Conservation (phyloP, 2,329 filamentous ascomycete genomes). For the Chrysosporium queenslandicum region DNA sequence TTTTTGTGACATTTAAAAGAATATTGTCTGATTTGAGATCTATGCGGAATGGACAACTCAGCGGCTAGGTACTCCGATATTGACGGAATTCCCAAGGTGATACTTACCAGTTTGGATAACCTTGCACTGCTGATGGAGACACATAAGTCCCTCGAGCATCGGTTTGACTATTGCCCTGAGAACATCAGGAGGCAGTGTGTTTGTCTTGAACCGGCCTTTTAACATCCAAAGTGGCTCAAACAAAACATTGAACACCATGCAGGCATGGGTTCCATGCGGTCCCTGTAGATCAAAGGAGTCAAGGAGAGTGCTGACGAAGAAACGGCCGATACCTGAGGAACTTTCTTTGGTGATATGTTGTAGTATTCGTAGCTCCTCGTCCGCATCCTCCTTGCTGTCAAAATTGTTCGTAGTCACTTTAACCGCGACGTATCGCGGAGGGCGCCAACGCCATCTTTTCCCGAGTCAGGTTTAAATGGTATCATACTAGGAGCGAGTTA, state of each 20-base stretch:
- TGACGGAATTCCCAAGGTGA: background rate
- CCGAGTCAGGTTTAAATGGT: background rate
- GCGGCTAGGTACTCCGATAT: too few species aligned
- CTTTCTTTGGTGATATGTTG: too few species aligned
- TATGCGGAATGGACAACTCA: too few species aligned
- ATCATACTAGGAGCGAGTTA: background rate
- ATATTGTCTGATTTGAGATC: constrained; percentile 39
- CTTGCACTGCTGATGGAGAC: constrained; percentile 35
- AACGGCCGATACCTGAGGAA: constrained; percentile 18
- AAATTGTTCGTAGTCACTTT: constrained; percentile 27
- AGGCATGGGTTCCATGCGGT: constrained; percentile 26
- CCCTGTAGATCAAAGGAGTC: constrained; percentile 27
- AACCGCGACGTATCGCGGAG: constrained; percentile 26
- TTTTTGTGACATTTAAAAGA: constrained; percentile 25
- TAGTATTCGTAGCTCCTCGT: constrained; percentile 26
- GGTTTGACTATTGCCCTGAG: constrained; percentile 27
- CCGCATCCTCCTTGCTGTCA: constrained; percentile 17
- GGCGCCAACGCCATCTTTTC: constrained; percentile 21
- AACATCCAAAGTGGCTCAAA: constrained; percentile 29
- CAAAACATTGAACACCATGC: constrained; percentile 30
- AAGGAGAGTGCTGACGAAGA: constrained; percentile 26
- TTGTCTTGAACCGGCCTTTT: constrained; percentile 20
- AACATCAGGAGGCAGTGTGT: constrained; percentile 23
- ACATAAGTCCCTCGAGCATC: constrained; percentile 34
- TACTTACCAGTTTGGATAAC: constrained; percentile 36